Base-by-base conservation (phyloP, 2,329 filamentous ascomycete species). In the Trichophyton simii region DNA sequence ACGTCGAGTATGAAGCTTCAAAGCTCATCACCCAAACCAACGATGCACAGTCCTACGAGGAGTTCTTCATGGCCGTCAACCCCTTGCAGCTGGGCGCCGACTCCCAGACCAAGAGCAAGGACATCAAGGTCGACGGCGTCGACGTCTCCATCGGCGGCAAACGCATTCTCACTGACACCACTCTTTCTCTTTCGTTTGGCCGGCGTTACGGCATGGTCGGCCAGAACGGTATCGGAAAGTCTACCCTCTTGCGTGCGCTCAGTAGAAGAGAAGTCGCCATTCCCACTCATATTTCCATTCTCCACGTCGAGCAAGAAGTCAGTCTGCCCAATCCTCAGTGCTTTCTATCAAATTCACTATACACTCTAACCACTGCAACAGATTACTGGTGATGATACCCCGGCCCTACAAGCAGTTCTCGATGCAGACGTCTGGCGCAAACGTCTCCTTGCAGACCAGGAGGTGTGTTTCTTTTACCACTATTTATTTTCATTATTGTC, bases 31-130 rank as follows among this genome's bases (percentile, higher is more conserved):
- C 95, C 71, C 84, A 89, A 75, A 82, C 89, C 3, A 87, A 92
- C 69, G 83, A 87, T 69, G 80, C 91, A 11, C 87, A 96, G 80
- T 95, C 90, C 46, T 99, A 99, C 73, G 94, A 99, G 76, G 94
- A 99, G 73, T 97, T 99, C 78, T 99, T 95, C 83, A 97, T 99
- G 94, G 87, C 90, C 60, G 94, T 99, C 79, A 99, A 99, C 75
- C 94, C 94, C 64, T 82, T 99, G 65, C 92, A 97, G 72, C 71
- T 97, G 63, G 92, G 91, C 60, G 78, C 81, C 22, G 85, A 81
- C 66, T 75, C 83, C 61, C 75, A 86, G 63, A 82, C 86, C 36
- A 99, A 97, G 85, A 96, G 91, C 75, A 99, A 99, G 81, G 94
- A 99, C 72, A 91, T 99, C 81, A 99, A 97, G 79, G 80, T 99